Evolutionary conservation across 495 filamentous ascomycete genomes (phyloP), one percentile per base, ranked within the genome.

Genomic region (Hyaloscypha hepaticicola): DNA sequence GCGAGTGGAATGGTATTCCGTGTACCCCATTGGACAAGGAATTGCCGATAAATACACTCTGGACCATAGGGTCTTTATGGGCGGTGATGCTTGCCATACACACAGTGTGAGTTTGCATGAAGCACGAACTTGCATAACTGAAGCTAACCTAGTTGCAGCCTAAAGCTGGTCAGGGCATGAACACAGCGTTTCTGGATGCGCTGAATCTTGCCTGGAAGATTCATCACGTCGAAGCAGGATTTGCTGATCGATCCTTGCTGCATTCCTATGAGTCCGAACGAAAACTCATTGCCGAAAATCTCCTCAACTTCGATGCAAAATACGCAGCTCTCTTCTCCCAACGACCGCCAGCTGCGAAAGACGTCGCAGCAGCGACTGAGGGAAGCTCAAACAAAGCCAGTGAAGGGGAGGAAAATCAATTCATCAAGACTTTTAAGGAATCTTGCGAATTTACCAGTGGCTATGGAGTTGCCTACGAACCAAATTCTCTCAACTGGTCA

Each of bases 201-300:
- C 86, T 86, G 68, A 95, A 96, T 69, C 79, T 96, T 4, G 90
- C 87, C 5, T 96, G 92, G 92, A 96, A 95, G 74, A 82, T 96
- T 25, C 85, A 86, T 61, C 82, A 86, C 31, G 87, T 90, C 26
- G 83, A 92, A 63, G 78, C 82, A 34, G 88, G 88, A 11, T 80
- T 88, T 31, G 84, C 84, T 0, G 67, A 79, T 27, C 79, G 81
- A 16, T 72, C 71, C 8, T 73, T 92, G 7, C 79, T 94, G n/a
- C 75, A 81, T 52, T 92, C 91, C 0, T 95, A 95, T 72, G 79
- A 89, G 66, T 67, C 76, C 5, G 91, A 95, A 75, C 84, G 91
- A 34, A 84, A 86, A 58, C 78, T 83, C 14, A 81, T 92, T 12
- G 91, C 91, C 8, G 80, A 90, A 60, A 85, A 87, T 49, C 77